Evolutionary conservation across 805 yeast species (phyloP).

Genomic region (Diddensiella transvaalensis): DNA sequence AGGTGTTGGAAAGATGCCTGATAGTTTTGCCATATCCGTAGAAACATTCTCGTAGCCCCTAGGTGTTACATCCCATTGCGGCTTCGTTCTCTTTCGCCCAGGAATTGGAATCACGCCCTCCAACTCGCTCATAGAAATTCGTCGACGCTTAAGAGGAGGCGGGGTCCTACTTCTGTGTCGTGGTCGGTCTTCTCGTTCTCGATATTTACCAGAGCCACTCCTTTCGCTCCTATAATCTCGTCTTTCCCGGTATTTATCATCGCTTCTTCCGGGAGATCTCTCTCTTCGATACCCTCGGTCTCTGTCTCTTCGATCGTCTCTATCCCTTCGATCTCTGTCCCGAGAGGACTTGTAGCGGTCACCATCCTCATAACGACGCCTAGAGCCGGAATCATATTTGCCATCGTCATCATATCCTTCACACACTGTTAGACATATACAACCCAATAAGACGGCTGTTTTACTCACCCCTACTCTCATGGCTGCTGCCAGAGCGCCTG

Average conservation of each 20-base stretch:
- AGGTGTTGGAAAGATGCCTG: constrained; percentile 71
- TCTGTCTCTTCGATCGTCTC: constrained; percentile 6
- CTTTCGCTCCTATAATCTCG: constrained; percentile 23
- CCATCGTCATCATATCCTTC: too few species aligned
- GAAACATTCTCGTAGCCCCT: constrained; percentile 69
- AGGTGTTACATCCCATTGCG: constrained; percentile 72
- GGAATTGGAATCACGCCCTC: constrained; percentile 46
- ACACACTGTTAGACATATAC: too few species aligned
- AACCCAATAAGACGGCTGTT: too few species aligned
- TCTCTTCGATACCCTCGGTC: constrained; percentile 4
- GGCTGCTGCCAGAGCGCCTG: not conserved
- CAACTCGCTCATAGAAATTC: constrained; percentile 28
- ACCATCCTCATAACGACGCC: not conserved
- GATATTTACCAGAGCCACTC: constrained; percentile 19
- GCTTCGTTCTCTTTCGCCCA: constrained; percentile 45
- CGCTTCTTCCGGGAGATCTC: not conserved
- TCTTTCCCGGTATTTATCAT: constrained; percentile 17
- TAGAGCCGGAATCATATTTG: too few species aligned
- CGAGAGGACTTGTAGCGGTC: not conserved
- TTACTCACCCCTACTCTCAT: too few species aligned
- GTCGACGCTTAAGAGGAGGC: constrained; percentile 8
- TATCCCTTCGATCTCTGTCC: constrained; percentile 5
- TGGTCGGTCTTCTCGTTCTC: constrained; percentile 12
- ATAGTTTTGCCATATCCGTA: constrained; percentile 71
- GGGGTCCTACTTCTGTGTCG: constrained; percentile 16